Conservation (phyloP, 2,329 filamentous ascomycete species). For the Allantophomopsis cytisporea region DNA sequence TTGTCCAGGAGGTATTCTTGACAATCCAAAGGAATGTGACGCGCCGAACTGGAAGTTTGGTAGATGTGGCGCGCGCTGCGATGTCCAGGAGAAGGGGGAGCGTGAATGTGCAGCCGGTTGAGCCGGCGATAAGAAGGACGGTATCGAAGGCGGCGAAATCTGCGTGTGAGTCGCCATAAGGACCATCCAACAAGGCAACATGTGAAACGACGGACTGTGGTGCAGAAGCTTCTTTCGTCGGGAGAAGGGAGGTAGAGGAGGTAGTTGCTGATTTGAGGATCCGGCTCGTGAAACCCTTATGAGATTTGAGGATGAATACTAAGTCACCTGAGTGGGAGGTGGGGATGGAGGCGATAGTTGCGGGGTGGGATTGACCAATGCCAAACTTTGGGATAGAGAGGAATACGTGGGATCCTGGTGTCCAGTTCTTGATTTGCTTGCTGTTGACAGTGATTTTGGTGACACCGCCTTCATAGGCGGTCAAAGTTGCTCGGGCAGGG, state of each 20-base stretch:
- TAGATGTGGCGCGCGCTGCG: slow-evolving; percentile 6
- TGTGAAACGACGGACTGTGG: slow-evolving; percentile 16
- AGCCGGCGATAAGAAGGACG: slow-evolving; percentile 44
- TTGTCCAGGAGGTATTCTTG: slow-evolving; percentile 41
- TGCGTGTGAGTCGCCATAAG: slow-evolving; percentile 36
- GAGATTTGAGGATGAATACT: slow-evolving; percentile 42
- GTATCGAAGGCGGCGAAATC: slow-evolving; percentile 45
- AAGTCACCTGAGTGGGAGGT: slow-evolving; percentile 41
- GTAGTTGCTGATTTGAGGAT: slow-evolving; percentile 29
- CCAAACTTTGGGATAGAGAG: slow-evolving; percentile 43
- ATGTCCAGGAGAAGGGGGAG: slow-evolving; percentile 33
- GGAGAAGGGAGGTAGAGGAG: slow-evolving; percentile 5
- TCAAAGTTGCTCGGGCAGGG: slow-evolving; percentile 12
- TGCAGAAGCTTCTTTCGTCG: slow-evolving; percentile 2
- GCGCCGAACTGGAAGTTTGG: slow-evolving; percentile 29
- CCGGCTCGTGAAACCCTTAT: slow-evolving; percentile 41
- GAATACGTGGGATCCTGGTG: slow-evolving; percentile 41
- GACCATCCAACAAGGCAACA: slow-evolving; percentile 37
- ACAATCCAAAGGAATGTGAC: slow-evolving; percentile 40
- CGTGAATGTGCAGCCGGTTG: slow-evolving; percentile 46
- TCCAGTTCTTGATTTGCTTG: slow-evolving; percentile 20
- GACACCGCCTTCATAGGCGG: slow-evolving; percentile 18
- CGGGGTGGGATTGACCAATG: slow-evolving; percentile 41
- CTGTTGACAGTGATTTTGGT: slow-evolving; percentile 21
- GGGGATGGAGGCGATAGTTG: slow-evolving; percentile 41